Percentiles rank a stretch among this genome's conserved stretches.
phyloP scores from a whole-genome alignment of 163 green algal species.

The Chlorella variabilis region DNA sequence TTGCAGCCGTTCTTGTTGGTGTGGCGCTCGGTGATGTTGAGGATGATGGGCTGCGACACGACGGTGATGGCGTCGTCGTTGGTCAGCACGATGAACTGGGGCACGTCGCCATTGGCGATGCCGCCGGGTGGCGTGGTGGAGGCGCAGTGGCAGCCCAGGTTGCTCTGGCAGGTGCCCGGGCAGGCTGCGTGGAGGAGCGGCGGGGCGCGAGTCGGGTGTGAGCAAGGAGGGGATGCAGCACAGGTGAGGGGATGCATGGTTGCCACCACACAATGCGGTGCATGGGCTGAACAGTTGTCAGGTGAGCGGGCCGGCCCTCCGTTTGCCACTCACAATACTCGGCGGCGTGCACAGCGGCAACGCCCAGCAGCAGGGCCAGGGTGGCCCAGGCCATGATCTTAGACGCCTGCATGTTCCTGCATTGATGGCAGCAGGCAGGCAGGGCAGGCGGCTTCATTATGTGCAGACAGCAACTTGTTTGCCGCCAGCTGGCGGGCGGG shows the following conservation, averaged over 20 bases:
- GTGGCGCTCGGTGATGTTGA: conserved; percentile 39
- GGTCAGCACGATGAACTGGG: conserved; percentile 42
- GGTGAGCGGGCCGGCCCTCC: not conserved
- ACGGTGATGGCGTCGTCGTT: conserved; percentile 38
- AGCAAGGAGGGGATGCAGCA: too few species aligned
- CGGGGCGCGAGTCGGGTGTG: too few species aligned
- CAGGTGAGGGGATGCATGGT: too few species aligned
- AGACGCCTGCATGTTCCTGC: not conserved
- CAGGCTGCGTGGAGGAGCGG: conserved; percentile 1
- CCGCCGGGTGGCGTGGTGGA: not conserved
- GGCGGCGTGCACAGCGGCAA: not conserved
- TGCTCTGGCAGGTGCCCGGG: conserved; percentile 19
- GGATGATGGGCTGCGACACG: conserved; percentile 12
- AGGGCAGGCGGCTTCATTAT: not conserved
- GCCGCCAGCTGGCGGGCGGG: too few species aligned
- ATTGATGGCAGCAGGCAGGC: not conserved
- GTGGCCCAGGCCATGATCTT: not conserved
- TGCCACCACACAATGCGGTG: not conserved
- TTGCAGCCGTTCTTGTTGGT: conserved; percentile 45
- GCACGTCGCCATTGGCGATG: not conserved
- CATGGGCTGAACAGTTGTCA: too few species aligned
- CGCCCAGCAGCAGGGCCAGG: conserved; percentile 1
- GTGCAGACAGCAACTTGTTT: too few species aligned
- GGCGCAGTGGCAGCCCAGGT: conserved; percentile 26
- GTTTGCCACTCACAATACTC: conserved; percentile 31